Evolutionary conservation across 1,284 basidiomycete genomes (phyloP).

Genomic region (Inonotus obliquus): DNA sequence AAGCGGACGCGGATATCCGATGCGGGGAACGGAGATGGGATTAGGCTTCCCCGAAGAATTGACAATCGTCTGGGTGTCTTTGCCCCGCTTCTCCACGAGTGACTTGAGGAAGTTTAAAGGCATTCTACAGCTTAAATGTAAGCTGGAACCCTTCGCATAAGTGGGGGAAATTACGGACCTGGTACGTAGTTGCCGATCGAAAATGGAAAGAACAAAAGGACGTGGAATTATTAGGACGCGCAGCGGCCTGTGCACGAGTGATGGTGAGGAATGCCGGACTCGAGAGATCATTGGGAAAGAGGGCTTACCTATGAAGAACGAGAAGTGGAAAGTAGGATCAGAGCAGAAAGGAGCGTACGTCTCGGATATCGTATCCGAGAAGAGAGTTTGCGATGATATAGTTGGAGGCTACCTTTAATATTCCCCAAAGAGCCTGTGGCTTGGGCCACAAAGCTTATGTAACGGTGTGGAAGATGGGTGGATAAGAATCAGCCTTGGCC

Average conservation of each 20-base stretch:
- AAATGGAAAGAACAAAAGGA: neutral
- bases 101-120: neutral
- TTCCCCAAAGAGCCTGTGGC: neutral
- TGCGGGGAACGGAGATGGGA: no score
- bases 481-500: neutral
- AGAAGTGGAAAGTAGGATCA: neutral
- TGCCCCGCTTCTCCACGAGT: neutral
- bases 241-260: neutral
- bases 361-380: neutral
- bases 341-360: neutral
- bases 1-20: no score
- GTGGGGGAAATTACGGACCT: neutral
- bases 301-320: neutral
- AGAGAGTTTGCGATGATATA: neutral
- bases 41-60: no score
- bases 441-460: neutral
- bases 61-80: no score
- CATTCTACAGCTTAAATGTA: neutral
- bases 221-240: neutral
- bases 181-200: no score
- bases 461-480: neutral
- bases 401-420: neutral
- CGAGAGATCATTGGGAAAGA: neutral
- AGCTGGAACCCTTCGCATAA: neutral
- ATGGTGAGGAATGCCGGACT: neutral